phyloP scores from a whole-genome alignment of 129 eudicot genomes.

The Tagetes patula region DNA sequence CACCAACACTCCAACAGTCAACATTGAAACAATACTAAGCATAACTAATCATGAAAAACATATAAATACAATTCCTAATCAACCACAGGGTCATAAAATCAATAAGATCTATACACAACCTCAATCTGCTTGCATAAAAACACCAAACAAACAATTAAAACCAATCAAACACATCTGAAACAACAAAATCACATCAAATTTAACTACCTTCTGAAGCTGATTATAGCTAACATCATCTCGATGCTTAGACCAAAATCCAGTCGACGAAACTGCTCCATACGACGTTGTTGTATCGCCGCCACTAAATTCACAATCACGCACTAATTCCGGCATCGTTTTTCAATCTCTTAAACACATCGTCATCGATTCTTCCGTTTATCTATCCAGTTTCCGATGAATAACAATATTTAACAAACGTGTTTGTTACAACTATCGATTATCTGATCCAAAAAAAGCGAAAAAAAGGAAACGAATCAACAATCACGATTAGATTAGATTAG shows the following conservation, averaged over 20 bases:
- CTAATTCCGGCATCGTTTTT: conserved; percentile 76
- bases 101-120: conserved; percentile 27
- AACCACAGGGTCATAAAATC: conserved; percentile 6
- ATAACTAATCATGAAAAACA: conserved; percentile 14
- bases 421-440: conserved; percentile 23
- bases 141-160: conserved; percentile 6
- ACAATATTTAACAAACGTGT: not conserved
- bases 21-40: conserved; percentile 19
- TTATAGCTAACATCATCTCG: conserved; percentile 70
- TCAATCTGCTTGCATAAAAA: conserved; percentile 12
- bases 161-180: not conserved
- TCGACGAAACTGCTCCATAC: conserved; percentile 55
- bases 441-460: conserved; percentile 29
- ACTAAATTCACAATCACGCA: conserved; percentile 44
- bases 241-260: conserved; percentile 82
- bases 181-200: conserved; percentile 19
- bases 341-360: conserved; percentile 30
- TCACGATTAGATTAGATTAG: conserved; percentile 27
- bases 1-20: conserved; percentile 6
- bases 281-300: conserved; percentile 43
- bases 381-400: conserved; percentile 21
- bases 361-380: conserved; percentile 22
- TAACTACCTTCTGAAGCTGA: conserved; percentile 86
- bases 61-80: conserved; percentile 15
- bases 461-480: not conserved